Conservation (phyloP, 495 filamentous ascomycete species). For the Amniculicola lignicola region DNA sequence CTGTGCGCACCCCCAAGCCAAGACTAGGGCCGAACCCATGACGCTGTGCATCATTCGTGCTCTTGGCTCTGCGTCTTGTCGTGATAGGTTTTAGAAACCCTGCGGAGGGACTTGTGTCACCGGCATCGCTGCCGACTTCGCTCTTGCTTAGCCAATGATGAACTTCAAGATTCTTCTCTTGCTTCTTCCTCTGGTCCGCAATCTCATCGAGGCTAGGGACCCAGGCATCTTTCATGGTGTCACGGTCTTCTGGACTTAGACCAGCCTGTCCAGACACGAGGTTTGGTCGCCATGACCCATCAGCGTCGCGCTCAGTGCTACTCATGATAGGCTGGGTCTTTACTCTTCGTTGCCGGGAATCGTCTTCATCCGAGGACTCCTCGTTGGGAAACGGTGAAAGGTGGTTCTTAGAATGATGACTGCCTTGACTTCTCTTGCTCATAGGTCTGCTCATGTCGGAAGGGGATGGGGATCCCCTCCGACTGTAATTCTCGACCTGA, state of each 20-base stretch:
- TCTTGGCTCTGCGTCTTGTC: constrained; percentile 34
- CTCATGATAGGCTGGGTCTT: constrained; percentile 6
- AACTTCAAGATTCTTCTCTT: constrained; percentile 38
- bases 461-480: constrained; percentile 22
- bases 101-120: constrained; percentile 3
- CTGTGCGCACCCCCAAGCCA: constrained; percentile 21
- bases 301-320: constrained; percentile 26
- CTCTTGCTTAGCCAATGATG: constrained; percentile 37
- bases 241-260: constrained; percentile 30
- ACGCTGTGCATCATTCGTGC: constrained; percentile 32
- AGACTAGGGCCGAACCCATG: constrained; percentile 9
- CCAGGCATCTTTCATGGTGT: constrained; percentile 25
- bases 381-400: constrained; percentile 34
- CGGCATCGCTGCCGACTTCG: constrained; percentile 32
- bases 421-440: constrained; percentile 35
- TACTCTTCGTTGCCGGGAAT: constrained; percentile 4
- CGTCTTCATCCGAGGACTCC: constrained; percentile 33
- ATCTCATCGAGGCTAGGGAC: constrained; percentile 37
- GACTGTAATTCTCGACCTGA: constrained; percentile 21
- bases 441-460: constrained; percentile 25
- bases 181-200: constrained; percentile 28
- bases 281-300: constrained; percentile 34
- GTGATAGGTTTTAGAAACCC: constrained; percentile 13
- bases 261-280: constrained; percentile 29
- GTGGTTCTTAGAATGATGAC: constrained; percentile 31